These are phyloP conservation scores for Mercurialis annua DNA, from an alignment of 345 rosid species.

Conservation along the genomic window DNA sequence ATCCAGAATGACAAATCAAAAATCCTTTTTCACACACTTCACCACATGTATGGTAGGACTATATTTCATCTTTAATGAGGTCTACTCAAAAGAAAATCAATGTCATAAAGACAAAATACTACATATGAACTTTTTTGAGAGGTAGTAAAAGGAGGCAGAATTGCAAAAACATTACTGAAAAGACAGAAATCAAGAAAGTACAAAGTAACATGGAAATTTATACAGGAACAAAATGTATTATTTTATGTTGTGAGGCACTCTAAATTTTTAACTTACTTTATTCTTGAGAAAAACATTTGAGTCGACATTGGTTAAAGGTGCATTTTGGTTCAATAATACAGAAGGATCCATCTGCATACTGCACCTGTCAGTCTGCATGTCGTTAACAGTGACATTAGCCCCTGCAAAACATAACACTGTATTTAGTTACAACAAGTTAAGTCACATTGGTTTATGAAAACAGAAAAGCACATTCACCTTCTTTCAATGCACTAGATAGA, in stretches of 20 bases:
- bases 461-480: slow-evolving; percentile 24
- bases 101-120: background rate
- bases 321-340: slow-evolving; percentile 30
- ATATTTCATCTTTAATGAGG: background rate
- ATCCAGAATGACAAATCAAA: background rate
- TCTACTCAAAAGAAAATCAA: background rate
- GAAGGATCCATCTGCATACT: slow-evolving; percentile 34
- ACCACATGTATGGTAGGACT: background rate
- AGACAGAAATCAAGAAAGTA: background rate
- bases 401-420: slow-evolving; percentile 40
- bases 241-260: background rate
- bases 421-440: slow-evolving; percentile 14
- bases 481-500: slow-evolving; percentile 22
- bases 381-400: slow-evolving; percentile 29
- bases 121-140: background rate
- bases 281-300: slow-evolving; percentile 32
- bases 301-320: slow-evolving; percentile 26
- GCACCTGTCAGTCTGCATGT: slow-evolving; percentile 35
- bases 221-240: background rate
- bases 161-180: background rate
- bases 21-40: background rate
- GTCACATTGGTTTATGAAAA: background rate
- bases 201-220: background rate
- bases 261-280: slow-evolving; percentile 37
- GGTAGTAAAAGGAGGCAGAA: background rate